phyloP scores from a whole-genome alignment of 768 basidiomycete genomes.

The Tulasnella calospora region DNA sequence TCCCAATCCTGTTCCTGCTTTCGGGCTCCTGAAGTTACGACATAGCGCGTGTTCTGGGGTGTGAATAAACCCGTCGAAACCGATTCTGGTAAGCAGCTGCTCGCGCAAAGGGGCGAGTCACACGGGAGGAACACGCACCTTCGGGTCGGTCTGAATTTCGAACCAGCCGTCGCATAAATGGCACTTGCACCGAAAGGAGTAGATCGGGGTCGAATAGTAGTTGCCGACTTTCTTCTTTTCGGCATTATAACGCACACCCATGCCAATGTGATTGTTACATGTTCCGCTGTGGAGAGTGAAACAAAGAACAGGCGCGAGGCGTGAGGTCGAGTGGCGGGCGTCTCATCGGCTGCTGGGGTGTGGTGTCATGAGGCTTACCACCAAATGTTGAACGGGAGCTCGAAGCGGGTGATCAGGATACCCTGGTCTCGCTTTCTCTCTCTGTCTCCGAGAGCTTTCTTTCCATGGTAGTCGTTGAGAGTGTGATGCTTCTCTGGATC shows the following conservation, averaged over 20 bases:
- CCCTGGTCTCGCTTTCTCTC: constrained; percentile 96
- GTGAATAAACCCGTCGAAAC: neutral
- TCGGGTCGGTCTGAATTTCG: constrained; percentile 94
- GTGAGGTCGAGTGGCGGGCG: neutral
- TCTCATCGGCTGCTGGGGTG: neutral
- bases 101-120: neutral
- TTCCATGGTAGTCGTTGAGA: constrained; percentile 48
- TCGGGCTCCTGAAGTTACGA: constrained; percentile 87
- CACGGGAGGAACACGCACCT: constrained; percentile 49
- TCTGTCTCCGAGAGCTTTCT: constrained; percentile 88
- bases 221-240: constrained; percentile 96
- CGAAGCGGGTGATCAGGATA: constrained; percentile 91
- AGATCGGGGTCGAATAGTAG: constrained; percentile 94
- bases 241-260: constrained; percentile 99
- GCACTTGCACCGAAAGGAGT: constrained; percentile 94
- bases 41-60: constrained; percentile 84
- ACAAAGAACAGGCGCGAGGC: neutral
- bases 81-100: neutral
- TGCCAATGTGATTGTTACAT: constrained; percentile 95
- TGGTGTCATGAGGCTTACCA: constrained; percentile 52
- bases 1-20: constrained; percentile 96
- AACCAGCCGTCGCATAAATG: constrained; percentile 97
- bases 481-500: constrained; percentile 58
- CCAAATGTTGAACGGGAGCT: constrained; percentile 95
- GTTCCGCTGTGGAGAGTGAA: constrained; percentile 56